phyloP scores from a whole-genome alignment of 2,329 filamentous ascomycete species.

The Mollisia scopiformis region DNA sequence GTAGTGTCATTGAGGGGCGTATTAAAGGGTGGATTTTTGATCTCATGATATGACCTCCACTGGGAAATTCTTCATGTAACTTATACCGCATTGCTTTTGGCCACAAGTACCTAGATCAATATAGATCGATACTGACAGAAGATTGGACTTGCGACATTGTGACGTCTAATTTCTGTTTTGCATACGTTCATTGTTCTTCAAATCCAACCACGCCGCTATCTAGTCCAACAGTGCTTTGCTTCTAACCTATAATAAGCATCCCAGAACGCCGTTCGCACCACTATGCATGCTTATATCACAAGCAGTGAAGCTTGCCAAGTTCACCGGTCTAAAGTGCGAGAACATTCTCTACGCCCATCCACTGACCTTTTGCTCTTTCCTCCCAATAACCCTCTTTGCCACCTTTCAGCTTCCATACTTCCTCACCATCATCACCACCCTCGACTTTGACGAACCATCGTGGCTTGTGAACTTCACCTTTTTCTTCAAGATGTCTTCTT shows the following conservation, averaged over 20 bases:
- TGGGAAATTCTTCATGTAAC: not conserved
- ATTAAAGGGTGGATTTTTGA: slow-evolving; percentile 15
- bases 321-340: slow-evolving; percentile 38
- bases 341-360: slow-evolving; percentile 59
- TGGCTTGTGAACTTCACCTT: slow-evolving; percentile 72
- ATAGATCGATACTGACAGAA: too few relatives aligned
- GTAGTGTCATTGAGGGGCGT: slow-evolving; percentile 27
- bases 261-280: not conserved
- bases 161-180: too few relatives aligned
- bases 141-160: too few relatives aligned
- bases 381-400: slow-evolving; percentile 96
- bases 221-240: slow-evolving; percentile 4
- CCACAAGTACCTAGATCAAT: too few relatives aligned
- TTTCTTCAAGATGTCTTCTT: slow-evolving; percentile 74
- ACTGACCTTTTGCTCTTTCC: slow-evolving; percentile 69
- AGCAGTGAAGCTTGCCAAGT: not conserved
- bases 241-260: not conserved
- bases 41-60: not conserved
- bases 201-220: slow-evolving; percentile 6
- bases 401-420: slow-evolving; percentile 74
- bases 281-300: not conserved
- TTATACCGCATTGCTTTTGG: not conserved
- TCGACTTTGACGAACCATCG: slow-evolving; percentile 81
- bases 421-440: slow-evolving; percentile 60
- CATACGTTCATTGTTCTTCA: too few relatives aligned